These are phyloP conservation scores for Alternaria consortialis DNA, from an alignment of 2,329 filamentous ascomycete species.

Conservation along the genomic window DNA sequence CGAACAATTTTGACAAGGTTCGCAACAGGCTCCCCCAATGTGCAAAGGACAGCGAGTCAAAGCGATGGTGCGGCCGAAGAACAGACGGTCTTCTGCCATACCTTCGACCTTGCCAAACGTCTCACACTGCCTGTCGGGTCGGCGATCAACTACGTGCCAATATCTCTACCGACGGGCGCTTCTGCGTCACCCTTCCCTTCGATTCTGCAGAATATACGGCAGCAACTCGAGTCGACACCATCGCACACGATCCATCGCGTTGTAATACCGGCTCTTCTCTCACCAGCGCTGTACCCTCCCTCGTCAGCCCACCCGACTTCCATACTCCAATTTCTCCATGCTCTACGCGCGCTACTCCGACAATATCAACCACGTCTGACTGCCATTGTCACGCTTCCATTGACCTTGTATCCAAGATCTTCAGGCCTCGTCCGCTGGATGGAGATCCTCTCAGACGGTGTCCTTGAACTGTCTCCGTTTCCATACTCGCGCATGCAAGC, in stretches of 20 bases:
- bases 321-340: constrained; percentile 82
- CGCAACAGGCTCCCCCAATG: constrained; percentile 29
- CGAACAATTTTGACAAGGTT: constrained; percentile 26
- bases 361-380: constrained; percentile 71
- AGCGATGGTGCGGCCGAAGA: constrained; percentile 61
- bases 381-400: constrained; percentile 77
- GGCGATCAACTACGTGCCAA: constrained; percentile 61
- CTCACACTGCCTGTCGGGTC: constrained; percentile 53
- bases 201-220: constrained; percentile 71
- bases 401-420: constrained; percentile 79
- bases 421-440: constrained; percentile 84
- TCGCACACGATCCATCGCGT: constrained; percentile 77
- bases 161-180: constrained; percentile 64
- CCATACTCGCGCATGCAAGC: constrained; percentile 67
- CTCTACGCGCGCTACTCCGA: constrained; percentile 77
- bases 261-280: constrained; percentile 84
- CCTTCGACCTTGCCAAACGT: constrained; percentile 63
- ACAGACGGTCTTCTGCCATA: constrained; percentile 57
- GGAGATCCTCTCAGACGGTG: constrained; percentile 84
- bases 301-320: constrained; percentile 73
- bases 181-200: constrained; percentile 65
- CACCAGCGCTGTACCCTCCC: constrained; percentile 82
- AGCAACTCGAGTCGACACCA: constrained; percentile 59
- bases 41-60: constrained; percentile 27
- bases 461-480: constrained; percentile 82